Conservation (phyloP, 768 basidiomycete genomes). For the Pulveroboletus sp. region DNA sequence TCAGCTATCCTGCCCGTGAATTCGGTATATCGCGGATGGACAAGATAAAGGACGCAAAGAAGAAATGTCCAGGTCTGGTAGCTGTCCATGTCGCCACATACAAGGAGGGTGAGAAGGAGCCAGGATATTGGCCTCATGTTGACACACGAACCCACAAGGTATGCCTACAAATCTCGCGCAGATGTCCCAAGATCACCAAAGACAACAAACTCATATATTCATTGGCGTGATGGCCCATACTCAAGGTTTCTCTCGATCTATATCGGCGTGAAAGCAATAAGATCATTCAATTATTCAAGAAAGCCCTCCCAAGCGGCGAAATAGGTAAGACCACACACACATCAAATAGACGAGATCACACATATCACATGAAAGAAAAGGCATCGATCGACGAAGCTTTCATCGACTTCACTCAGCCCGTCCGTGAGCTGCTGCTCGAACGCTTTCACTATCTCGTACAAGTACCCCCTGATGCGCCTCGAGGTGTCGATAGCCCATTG, state of each 20-base stretch:
- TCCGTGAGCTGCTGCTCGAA: slow-evolving; percentile 69
- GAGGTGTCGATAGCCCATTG: slow-evolving; percentile 71
- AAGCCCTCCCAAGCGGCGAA: slow-evolving; percentile 72
- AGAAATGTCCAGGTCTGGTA: slow-evolving; percentile 77
- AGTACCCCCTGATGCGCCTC: slow-evolving; percentile 61
- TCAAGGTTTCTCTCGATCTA: slow-evolving; percentile 84
- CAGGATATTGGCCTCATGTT: slow-evolving; percentile 88
- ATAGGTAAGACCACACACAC: slow-evolving; percentile 50
- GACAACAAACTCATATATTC: background rate
- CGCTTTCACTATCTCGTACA: slow-evolving; percentile 72
- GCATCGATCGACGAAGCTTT: slow-evolving; percentile 98
- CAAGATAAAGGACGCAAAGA: slow-evolving; percentile 74
- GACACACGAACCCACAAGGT: slow-evolving; percentile 93
- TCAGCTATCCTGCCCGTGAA: slow-evolving; percentile 91
- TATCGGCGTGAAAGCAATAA: slow-evolving; percentile 90
- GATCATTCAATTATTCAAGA: slow-evolving; percentile 78
- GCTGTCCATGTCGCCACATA: slow-evolving; percentile 96
- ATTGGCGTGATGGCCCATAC: background rate
- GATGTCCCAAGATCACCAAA: background rate
- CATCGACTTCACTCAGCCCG: slow-evolving; percentile 81
- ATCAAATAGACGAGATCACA: background rate
- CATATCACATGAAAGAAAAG: slow-evolving; percentile 57
- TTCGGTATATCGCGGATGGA: slow-evolving; percentile 94
- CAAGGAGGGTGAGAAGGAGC: slow-evolving; percentile 79
- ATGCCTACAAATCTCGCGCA: slow-evolving; percentile 2